Percentiles rank a stretch among this genome's conserved stretches.
phyloP scores from a whole-genome alignment of 306 rosid species.

The Parietaria judaica region DNA sequence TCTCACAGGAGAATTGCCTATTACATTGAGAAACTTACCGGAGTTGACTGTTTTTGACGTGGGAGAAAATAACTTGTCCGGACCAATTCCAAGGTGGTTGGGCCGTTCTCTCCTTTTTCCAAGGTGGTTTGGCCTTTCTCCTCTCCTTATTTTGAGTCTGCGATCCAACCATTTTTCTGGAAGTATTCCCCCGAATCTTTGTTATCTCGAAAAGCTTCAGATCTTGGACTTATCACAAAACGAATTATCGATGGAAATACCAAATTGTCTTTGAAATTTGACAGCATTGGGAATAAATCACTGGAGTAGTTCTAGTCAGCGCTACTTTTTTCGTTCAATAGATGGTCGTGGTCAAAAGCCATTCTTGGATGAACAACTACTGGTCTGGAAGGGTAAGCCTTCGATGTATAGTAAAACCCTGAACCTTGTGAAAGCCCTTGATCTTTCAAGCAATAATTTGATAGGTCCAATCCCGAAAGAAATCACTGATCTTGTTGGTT shows the following conservation, averaged over 20 bases:
- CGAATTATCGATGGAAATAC: background rate
- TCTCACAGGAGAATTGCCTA: slow-evolving; percentile 7
- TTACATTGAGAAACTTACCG: background rate
- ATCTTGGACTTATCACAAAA: background rate
- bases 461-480: background rate
- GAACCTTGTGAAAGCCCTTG: background rate
- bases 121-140: slow-evolving; percentile 4
- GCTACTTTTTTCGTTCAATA: too few relatives aligned
- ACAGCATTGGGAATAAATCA: too few relatives aligned
- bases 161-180: background rate
- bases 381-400: background rate
- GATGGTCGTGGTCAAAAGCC: too few relatives aligned
- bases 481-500: background rate
- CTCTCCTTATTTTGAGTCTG: background rate
- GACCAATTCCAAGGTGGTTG: slow-evolving; percentile 7
- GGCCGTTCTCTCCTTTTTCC: too few relatives aligned
- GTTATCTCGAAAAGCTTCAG: background rate
- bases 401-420: background rate
- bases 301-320: too few relatives aligned
- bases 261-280: background rate
- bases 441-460: background rate
- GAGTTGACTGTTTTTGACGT: slow-evolving; percentile 3
- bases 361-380: background rate
- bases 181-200: background rate
- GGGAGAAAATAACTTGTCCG: slow-evolving; percentile 2